Percentiles rank a stretch among this genome's conserved stretches.
phyloP scores from a whole-genome alignment of 345 rosid species.

The Bruguiera gymnorhiza region DNA sequence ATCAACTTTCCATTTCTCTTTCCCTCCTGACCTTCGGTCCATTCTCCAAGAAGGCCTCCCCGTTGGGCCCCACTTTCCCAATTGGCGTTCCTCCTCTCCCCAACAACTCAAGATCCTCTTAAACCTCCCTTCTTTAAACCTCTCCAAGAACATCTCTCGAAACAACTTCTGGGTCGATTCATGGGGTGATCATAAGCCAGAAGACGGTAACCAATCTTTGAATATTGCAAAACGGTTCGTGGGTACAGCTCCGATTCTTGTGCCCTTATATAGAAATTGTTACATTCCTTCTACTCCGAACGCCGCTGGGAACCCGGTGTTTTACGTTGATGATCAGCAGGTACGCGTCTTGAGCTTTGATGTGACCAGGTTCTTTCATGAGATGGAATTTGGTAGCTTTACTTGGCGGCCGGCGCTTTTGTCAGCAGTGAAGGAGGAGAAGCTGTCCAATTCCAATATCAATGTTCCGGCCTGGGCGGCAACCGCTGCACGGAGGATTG shows the following conservation, averaged over 20 bases:
- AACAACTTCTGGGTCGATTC: constrained; percentile 66
- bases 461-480: constrained; percentile 61
- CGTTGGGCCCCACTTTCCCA: constrained; percentile 59
- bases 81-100: constrained; percentile 70
- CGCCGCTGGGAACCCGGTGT: constrained; percentile 66
- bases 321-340: constrained; percentile 49
- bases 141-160: constrained; percentile 42
- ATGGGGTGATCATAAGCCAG: constrained; percentile 57
- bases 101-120: constrained; percentile 55
- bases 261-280: constrained; percentile 57
- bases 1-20: constrained; percentile 52
- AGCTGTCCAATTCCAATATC: neutral
- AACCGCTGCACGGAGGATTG: constrained; percentile 39
- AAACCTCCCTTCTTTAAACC: constrained; percentile 45
- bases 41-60: constrained; percentile 83
- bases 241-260: constrained; percentile 52
- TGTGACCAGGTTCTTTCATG: constrained; percentile 53
- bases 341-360: constrained; percentile 60
- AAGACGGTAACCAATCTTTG: constrained; percentile 23
- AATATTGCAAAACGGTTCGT: constrained; percentile 25
- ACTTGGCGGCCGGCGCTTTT: constrained; percentile 1
- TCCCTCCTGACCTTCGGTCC: constrained; percentile 84
- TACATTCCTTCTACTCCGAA: constrained; percentile 58
- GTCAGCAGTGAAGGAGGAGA: neutral
- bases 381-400: constrained; percentile 24